Conservation (phyloP, 352 stramenopile species). For the Globisporangium middletonii region DNA sequence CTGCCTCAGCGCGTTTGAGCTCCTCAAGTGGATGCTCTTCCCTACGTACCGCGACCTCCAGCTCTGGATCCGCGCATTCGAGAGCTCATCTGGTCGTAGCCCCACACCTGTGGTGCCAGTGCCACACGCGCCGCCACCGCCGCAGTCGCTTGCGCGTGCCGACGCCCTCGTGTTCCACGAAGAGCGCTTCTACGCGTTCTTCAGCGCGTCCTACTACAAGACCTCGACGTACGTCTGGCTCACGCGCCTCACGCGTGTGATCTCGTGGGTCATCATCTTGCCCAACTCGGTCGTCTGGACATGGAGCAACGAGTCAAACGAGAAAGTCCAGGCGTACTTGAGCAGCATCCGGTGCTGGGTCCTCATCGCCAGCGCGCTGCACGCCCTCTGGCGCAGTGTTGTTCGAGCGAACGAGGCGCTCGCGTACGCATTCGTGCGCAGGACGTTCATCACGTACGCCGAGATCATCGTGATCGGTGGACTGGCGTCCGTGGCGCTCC, state of each 20-base stretch:
- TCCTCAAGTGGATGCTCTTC: slow-evolving; percentile 20
- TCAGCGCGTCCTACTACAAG: slow-evolving; percentile 23
- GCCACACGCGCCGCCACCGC: neutral
- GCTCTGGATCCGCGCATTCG: slow-evolving; percentile 20
- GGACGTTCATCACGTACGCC: slow-evolving; percentile 17
- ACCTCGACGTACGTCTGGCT: slow-evolving; percentile 15
- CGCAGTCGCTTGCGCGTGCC: neutral
- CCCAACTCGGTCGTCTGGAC: slow-evolving; percentile 44
- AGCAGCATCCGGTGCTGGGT: slow-evolving; percentile 30
- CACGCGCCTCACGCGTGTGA: slow-evolving; percentile 17
- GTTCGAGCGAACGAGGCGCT: slow-evolving; percentile 25
- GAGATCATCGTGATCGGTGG: slow-evolving; percentile 19
- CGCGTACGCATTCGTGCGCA: slow-evolving; percentile 19
- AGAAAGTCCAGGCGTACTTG: slow-evolving; percentile 32
- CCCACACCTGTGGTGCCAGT: slow-evolving; percentile 4
- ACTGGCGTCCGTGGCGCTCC: slow-evolving; percentile 3
- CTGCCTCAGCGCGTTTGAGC: slow-evolving; percentile 19
- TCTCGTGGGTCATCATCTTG: slow-evolving; percentile 56
- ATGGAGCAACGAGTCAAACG: slow-evolving; percentile 21
- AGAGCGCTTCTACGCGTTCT: slow-evolving; percentile 24
- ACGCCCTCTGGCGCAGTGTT: slow-evolving; percentile 24
- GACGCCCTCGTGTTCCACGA: slow-evolving; percentile 9
- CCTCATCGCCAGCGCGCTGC: slow-evolving; percentile 23
- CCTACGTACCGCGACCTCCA: slow-evolving; percentile 18
- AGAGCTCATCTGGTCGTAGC: neutral